Conservation (phyloP, 2,329 filamentous ascomycete genomes). For the Alternaria rosae region DNA sequence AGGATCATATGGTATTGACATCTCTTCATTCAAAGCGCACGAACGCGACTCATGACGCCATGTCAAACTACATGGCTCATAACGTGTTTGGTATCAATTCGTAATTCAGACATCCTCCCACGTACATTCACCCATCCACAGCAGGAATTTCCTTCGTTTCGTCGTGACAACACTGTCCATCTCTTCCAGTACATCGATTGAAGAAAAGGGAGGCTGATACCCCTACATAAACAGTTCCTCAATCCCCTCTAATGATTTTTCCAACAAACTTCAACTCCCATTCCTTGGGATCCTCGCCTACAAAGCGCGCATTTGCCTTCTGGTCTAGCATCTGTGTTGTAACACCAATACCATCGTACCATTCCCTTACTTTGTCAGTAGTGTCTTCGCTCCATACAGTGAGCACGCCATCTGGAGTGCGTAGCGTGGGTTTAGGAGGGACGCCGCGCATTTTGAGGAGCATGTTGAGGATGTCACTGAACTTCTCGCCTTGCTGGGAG, state of each 20-base stretch:
- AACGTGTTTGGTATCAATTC: conserved; percentile 2
- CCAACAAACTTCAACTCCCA: conserved; percentile 50
- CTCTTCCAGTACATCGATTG: neutral
- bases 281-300: conserved; percentile 41
- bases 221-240: neutral
- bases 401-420: conserved; percentile 46
- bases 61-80: neutral
- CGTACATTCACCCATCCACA: neutral
- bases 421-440: conserved; percentile 49
- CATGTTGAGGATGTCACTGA: conserved; percentile 65
- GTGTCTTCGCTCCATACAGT: conserved; percentile 43
- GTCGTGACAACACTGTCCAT: neutral
- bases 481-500: conserved; percentile 64
- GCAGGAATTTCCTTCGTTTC: neutral
- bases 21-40: neutral
- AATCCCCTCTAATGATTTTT: conserved; percentile 44
- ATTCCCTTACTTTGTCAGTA: conserved; percentile 43
- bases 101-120: neutral
- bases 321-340: conserved; percentile 39
- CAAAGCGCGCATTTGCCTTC: conserved; percentile 36
- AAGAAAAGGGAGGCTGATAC: neutral
- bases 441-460: conserved; percentile 64
- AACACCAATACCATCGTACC: conserved; percentile 47
- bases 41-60: neutral
- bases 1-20: neutral